These are phyloP conservation scores for Solioccasus polychromus DNA, from an alignment of 768 basidiomycete species.

Conservation along the genomic window DNA sequence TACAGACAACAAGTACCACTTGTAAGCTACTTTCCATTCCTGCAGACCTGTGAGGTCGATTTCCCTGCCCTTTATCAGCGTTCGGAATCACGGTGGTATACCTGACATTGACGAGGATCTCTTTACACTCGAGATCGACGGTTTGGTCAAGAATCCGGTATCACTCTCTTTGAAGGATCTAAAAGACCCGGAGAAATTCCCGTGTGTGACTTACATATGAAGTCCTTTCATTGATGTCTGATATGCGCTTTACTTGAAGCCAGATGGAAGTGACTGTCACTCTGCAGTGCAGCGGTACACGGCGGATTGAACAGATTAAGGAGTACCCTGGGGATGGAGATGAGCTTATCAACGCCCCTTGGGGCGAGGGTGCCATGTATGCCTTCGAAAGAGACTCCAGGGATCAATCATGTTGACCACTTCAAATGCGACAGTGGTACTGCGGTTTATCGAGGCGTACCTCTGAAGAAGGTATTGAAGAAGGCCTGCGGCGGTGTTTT, in stretches of 20 bases:
- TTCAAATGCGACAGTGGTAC: conserved; percentile 44
- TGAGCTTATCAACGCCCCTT: conserved; percentile 50
- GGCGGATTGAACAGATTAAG: conserved; percentile 50
- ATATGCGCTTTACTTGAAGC: conserved; percentile 16
- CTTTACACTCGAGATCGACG: conserved; percentile 50
- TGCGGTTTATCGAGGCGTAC: conserved; percentile 50
- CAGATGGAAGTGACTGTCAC: conserved; percentile 50
- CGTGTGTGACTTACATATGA: too few species aligned
- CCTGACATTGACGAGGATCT: conserved; percentile 47
- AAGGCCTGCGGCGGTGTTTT: conserved; percentile 48
- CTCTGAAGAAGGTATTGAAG: conserved; percentile 53
- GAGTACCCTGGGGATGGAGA: conserved; percentile 55
- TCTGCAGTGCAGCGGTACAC: conserved; percentile 53
- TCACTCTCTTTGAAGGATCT: conserved; percentile 47
- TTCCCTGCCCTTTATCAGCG: conserved; percentile 29
- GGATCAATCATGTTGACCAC: conserved; percentile 33
- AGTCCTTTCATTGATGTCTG: too few species aligned
- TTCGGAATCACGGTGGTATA: conserved; percentile 54
- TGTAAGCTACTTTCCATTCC: too few species aligned
- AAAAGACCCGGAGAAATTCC: conserved; percentile 44
- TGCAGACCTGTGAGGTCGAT: not conserved
- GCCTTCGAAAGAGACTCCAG: not conserved
- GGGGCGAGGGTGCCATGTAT: conserved; percentile 53
- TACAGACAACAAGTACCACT: conserved; percentile 41
- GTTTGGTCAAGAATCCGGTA: conserved; percentile 45